Evolutionary conservation across 2,329 filamentous ascomycete genomes (phyloP), one percentile per base, ranked within the genome.

Genomic region (Fusarium globosum): DNA sequence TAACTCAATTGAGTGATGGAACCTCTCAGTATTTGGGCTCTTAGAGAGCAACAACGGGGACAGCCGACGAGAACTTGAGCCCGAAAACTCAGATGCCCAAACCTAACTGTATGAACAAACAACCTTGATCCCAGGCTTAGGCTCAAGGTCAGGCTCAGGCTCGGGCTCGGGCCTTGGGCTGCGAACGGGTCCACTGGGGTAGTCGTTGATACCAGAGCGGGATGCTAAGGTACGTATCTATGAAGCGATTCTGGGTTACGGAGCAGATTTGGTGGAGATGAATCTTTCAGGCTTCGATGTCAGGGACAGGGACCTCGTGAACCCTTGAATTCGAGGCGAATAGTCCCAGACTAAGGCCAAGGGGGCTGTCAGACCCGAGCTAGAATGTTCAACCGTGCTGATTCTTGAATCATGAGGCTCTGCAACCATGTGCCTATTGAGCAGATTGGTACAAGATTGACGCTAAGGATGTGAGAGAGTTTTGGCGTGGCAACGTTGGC

Each of bases 351-450:
- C 55, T 36, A 55, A 43, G 61, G 41, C 51, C 65, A 59, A 70
- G 57, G 46, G 65, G 56, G 61, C 26, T 73, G 53, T 53, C 69
- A 56, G 52, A 55, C 56, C 48, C 46, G 58, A 73, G 56, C 71
- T 65, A 74, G 59, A 68, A 65, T 56, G 18, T 57, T 74, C 42
- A 53, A 60, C 56, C 15, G 53, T 52, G 51, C 60, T 57, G 51
- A n/a, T 66, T 64, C 51, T 65, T 77, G 74, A 72, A 76, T 58
- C 56, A 56, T 77, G 76, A 77, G 74, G 75, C 75, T 77, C 75
- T 77, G 75, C 71, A 66, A 72, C 57, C 64, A 43, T 69, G 41
- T 51, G 42, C 33, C 33, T 28, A 57, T 45, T 58, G 30, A 53
- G 46, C 48, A 43, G 62, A 57, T 60, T 33, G 42, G 42, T 48